Evolutionary conservation across 768 basidiomycete species (phyloP), one percentile per base, ranked within the genome.

Genomic region (Tylopilus cervinicoccineus): DNA sequence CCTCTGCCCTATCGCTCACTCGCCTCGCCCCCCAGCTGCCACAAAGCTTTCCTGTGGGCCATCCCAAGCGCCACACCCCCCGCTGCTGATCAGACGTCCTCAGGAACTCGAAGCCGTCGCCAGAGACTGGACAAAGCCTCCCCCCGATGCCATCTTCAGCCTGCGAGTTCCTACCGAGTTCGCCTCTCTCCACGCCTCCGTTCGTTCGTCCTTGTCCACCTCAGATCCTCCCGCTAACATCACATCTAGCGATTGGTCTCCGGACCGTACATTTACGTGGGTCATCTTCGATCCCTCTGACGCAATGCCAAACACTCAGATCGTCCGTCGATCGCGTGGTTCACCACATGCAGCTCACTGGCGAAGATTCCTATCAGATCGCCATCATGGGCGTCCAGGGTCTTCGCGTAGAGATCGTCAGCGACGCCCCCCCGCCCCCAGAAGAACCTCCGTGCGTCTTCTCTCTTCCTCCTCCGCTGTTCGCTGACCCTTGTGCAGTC

Each of bases 281-380:
- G 81, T 69, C 28, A 52, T 54, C 52, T 45, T 40, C 44, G 56
- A 56, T 51, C 45, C 17, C 43, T 24, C 38, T 40, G 43, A 38
- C 36, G 46, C 52, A 55, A 47, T 43, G 36, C 26, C 10, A 22
- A 40, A 26, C 29, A 29, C 43, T 56, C 45, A 54, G 50, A 24
- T 50, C 49, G 26, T 44, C 28, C 52, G 43, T 54, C 41, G 55
- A 34, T 47, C 59, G 57, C 60, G 57, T 60, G 59, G 38, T 36
- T 52, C 53, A 53, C 56, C 32, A 16, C 44, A 53, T 50, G 12
- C 54, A 91, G 88, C 72, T 92, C 48, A 88, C 86, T 13, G 78
- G 84, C 43, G 88, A 93, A 63, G 90, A 91, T 59, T 91, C 90
- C 7, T 93, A 83, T 64, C 87, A 91, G 72, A 91, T 93, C 53